Percentiles rank a stretch among this genome's conserved stretches.
Conservation (phyloP, 139 green algal genomes). For the Pleodorina starrii region DNA sequence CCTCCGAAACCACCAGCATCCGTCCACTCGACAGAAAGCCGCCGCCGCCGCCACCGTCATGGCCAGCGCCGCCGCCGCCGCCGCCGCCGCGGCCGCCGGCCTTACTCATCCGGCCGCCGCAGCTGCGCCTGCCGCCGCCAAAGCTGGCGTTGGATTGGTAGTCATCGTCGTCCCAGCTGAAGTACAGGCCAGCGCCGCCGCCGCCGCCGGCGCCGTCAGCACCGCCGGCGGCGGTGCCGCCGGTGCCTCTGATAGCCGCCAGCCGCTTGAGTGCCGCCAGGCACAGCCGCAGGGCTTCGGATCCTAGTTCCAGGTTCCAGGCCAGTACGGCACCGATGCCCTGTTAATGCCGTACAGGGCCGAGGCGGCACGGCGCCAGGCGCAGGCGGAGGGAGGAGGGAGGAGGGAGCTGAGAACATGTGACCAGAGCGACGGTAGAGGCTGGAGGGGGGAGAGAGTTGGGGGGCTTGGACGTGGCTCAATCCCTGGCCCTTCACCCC, state of each 20-base stretch:
- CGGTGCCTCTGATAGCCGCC: neutral
- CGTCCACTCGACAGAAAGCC: neutral
- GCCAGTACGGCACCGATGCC: slow-evolving; percentile 14
- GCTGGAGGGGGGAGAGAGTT: neutral
- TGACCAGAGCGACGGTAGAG: neutral
- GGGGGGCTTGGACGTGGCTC: neutral
- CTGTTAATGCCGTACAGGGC: neutral
- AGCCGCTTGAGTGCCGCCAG: slow-evolving; percentile 8
- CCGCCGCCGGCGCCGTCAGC: neutral
- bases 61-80: neutral
- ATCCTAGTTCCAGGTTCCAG: slow-evolving; percentile 11
- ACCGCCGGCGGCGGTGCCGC: neutral
- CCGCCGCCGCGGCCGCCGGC: neutral
- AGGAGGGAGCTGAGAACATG: neutral
- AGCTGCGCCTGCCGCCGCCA: neutral
- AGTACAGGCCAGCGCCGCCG: neutral
- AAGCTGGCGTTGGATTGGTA: neutral
- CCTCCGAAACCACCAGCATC: slow-evolving; percentile 22
- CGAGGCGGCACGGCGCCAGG: neutral
- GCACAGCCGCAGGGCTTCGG: slow-evolving; percentile 16
- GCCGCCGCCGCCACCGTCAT: neutral
- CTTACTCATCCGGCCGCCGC: neutral
- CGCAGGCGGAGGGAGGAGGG: neutral
- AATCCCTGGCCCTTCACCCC: too few relatives aligned
- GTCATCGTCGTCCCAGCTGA: neutral